phyloP scores from a whole-genome alignment of 306 rosid species.

The Cyclanthera cordifolia region DNA sequence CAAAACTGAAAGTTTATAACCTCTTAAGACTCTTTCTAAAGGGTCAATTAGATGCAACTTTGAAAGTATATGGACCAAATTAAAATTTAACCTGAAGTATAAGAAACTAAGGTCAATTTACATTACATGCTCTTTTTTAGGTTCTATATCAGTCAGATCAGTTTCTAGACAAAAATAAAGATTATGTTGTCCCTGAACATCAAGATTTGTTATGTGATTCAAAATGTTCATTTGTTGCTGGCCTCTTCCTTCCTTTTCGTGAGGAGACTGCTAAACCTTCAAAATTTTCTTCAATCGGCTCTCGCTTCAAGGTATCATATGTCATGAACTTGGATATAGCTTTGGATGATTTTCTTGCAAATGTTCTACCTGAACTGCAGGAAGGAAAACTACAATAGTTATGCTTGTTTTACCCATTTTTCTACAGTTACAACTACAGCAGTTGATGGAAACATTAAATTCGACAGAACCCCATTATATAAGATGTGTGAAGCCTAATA shows the following conservation, averaged over 20 bases:
- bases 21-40: not conserved
- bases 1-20: not conserved
- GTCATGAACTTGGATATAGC: conserved; percentile 4
- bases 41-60: not conserved
- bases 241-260: conserved; percentile 63
- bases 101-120: not conserved
- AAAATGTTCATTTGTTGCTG: conserved; percentile 67
- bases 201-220: conserved; percentile 81
- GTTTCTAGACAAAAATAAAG: conserved; percentile 86
- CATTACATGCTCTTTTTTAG: conserved; percentile 38
- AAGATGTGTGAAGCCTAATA: conserved; percentile 92
- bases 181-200: conserved; percentile 90
- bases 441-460: conserved; percentile 73
- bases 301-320: conserved; percentile 67
- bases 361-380: not conserved
- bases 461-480: conserved; percentile 80
- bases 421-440: conserved; percentile 84
- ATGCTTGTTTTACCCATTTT: conserved; percentile 22
- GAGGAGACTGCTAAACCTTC: conserved; percentile 72
- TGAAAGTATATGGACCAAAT: not conserved
- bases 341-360: conserved; percentile 2
- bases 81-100: not conserved
- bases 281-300: conserved; percentile 87
- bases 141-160: conserved; percentile 83
- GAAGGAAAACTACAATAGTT: conserved; percentile 5